Evolutionary conservation across 1,139 yeast genomes (phyloP).

Genomic region (Yamadazyma dushanensis): DNA sequence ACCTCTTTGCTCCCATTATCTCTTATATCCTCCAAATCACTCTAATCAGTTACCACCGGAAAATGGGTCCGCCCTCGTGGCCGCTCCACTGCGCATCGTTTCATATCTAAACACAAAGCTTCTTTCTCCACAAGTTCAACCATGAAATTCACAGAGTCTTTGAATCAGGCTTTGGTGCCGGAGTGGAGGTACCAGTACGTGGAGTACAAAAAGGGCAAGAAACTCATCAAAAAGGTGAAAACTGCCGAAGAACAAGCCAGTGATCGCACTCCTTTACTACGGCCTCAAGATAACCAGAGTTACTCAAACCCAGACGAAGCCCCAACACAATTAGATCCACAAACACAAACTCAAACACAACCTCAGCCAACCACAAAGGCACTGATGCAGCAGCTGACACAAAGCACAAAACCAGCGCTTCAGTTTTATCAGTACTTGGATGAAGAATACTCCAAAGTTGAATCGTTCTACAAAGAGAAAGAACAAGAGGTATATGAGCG

Average conservation of each 20-base stretch:
- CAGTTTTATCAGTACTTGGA: slow-evolving; percentile 66
- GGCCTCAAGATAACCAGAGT: neutral
- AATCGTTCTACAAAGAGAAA: slow-evolving; percentile 56
- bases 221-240: slow-evolving; percentile 30
- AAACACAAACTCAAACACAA: slow-evolving; percentile 3
- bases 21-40: too few relatives aligned
- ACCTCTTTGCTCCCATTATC: too few relatives aligned
- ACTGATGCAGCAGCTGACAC: slow-evolving; percentile 8
- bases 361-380: slow-evolving; percentile 1
- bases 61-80: too few relatives aligned
- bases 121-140: neutral
- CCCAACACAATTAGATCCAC: slow-evolving; percentile 28
- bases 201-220: slow-evolving; percentile 62
- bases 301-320: slow-evolving; percentile 24
- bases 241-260: slow-evolving; percentile 1
- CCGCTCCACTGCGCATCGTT: too few relatives aligned
- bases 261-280: slow-evolving; percentile 3
- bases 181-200: slow-evolving; percentile 86
- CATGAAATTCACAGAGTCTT: slow-evolving; percentile 65
- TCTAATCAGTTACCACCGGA: too few relatives aligned
- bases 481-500: slow-evolving; percentile 64
- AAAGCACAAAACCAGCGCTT: neutral
- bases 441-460: slow-evolving; percentile 56
- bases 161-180: slow-evolving; percentile 66
- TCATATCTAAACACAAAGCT: neutral